Evolutionary conservation across 371 early-diverging fungal genomes (phyloP).

Genomic region (Fennellomyces sp.): DNA sequence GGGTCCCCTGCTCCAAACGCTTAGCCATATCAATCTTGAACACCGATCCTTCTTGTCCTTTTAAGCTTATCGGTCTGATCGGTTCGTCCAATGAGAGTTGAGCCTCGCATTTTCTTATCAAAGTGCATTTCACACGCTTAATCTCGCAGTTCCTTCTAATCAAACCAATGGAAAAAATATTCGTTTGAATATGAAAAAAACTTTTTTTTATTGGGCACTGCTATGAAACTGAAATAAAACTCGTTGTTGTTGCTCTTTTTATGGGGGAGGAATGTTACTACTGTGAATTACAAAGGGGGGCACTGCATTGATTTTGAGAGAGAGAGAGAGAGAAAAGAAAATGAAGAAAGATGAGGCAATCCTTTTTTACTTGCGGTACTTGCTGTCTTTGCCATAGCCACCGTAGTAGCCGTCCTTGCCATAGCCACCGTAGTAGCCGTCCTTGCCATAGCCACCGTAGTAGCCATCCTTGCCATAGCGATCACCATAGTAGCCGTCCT

Average conservation of each 20-base stretch:
- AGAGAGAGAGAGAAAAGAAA: neutral
- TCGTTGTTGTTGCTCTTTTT: no score
- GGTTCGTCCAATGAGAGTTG: neutral
- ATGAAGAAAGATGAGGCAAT: no score
- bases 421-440: neutral
- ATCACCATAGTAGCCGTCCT: neutral
- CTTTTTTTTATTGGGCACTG: no score
- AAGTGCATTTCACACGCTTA: neutral
- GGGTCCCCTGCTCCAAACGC: no score
- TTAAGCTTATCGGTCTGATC: slow-evolving; percentile 1
- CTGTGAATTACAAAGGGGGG: neutral
- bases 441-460: neutral
- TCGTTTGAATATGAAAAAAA: no score
- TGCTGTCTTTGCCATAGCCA: neutral
- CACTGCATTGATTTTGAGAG: neutral
- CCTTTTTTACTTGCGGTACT: neutral
- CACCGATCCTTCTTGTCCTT: no score
- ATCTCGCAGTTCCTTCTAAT: no score
- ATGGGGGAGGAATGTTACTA: no score
- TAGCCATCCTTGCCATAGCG: neutral
- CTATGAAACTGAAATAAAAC: no score
- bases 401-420: neutral
- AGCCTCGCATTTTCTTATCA: neutral
- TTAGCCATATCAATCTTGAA: neutral
- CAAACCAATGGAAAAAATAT: no score